Conservation (phyloP, 345 rosid genomes). For the Gossypium stocksii region DNA sequence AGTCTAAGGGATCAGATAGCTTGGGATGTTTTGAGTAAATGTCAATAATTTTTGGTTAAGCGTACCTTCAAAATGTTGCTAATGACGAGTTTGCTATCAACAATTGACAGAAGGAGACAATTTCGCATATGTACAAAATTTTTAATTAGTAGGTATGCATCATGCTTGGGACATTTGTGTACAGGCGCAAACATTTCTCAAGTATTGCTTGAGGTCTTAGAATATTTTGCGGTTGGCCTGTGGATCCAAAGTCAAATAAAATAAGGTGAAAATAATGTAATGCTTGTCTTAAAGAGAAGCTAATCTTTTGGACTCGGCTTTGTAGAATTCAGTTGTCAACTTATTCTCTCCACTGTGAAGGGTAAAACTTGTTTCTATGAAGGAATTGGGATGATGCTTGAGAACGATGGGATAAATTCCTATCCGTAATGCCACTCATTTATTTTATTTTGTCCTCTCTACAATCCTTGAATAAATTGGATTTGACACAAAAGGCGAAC, state of each 20-base stretch:
- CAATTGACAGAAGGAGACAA: not conserved
- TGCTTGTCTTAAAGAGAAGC: not conserved
- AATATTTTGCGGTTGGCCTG: not conserved
- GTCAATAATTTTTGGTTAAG: not conserved
- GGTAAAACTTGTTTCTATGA: not conserved
- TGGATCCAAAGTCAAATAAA: not conserved
- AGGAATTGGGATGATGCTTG: not conserved
- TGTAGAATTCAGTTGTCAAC: not conserved
- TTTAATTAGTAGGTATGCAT: not conserved
- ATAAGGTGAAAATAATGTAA: not conserved
- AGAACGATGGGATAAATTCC: not conserved
- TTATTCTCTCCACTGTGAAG: not conserved
- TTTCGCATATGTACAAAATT: not conserved
- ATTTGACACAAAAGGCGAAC: not conserved
- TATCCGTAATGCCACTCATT: not conserved
- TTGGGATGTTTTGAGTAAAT: not conserved
- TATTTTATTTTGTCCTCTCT: not conserved
- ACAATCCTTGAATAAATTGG: not conserved
- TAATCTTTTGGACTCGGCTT: not conserved
- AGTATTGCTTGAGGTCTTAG: not conserved
- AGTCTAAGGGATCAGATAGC: not conserved
- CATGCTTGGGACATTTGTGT: not conserved
- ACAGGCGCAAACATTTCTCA: not conserved
- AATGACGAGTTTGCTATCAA: not conserved
- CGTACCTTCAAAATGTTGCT: not conserved